Conservation (phyloP, 768 basidiomycete species). For the Termitomyces sp. region DNA sequence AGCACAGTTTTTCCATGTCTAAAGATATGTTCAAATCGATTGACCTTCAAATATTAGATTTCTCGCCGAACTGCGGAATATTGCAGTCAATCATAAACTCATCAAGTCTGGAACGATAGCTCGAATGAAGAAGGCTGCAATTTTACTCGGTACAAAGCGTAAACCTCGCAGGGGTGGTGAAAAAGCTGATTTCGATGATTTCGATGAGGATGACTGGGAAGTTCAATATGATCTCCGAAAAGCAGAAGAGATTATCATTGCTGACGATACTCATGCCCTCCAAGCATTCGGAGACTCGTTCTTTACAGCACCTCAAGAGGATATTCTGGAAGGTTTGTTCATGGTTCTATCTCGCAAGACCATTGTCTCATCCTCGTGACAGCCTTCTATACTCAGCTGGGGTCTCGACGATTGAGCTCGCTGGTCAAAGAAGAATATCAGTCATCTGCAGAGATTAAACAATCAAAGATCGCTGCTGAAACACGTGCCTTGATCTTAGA, state of each 20-base stretch:
- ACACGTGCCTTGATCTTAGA: conserved; percentile 69
- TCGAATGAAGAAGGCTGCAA: conserved; percentile 67
- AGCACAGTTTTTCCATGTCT: conserved; percentile 14
- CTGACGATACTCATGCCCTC: conserved; percentile 81
- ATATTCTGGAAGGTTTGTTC: conserved; percentile 73
- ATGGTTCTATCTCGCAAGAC: neutral
- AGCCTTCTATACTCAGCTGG: conserved; percentile 78
- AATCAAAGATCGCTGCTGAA: conserved; percentile 45
- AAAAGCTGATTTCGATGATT: conserved; percentile 31
- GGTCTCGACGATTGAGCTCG: conserved; percentile 67
- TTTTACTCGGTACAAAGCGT: conserved; percentile 74
- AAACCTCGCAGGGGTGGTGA: conserved; percentile 32
- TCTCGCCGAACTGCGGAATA: conserved; percentile 75
- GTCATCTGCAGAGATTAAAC: conserved; percentile 46
- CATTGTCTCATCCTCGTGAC: conserved; percentile 2
- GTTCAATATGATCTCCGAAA: conserved; percentile 66
- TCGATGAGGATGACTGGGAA: conserved; percentile 76
- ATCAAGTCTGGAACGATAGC: conserved; percentile 48
- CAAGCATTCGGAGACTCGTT: conserved; percentile 76
- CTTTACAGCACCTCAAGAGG: conserved; percentile 84
- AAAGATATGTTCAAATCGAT: neutral
- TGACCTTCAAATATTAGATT: conserved; percentile 48
- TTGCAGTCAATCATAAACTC: conserved; percentile 73
- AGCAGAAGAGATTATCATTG: conserved; percentile 72
- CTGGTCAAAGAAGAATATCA: conserved; percentile 79